phyloP scores from a whole-genome alignment of 2,329 filamentous ascomycete genomes.

The Pseudogymnoascus sp. region DNA sequence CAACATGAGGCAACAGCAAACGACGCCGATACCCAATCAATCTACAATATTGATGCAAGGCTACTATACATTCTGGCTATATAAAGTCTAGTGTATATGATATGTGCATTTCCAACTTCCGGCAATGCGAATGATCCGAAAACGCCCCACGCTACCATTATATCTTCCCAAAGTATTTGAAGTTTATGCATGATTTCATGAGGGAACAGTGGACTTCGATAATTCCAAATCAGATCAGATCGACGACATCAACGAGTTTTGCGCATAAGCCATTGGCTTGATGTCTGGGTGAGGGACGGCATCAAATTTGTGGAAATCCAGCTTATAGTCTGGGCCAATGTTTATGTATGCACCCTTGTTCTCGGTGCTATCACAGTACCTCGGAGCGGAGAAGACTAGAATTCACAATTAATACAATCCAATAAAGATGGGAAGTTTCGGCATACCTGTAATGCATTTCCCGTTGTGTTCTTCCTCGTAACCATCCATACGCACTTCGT shows the following conservation, averaged over 20 bases:
- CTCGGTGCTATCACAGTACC: constrained; percentile 95
- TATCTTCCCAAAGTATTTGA: constrained; percentile 5
- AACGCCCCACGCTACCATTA: constrained; percentile 5
- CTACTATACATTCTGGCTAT: constrained; percentile 7
- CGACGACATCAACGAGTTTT: constrained; percentile 69
- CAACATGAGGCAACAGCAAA: background rate
- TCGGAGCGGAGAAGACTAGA: constrained; percentile 88
- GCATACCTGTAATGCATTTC: constrained; percentile 77
- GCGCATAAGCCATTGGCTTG: constrained; percentile 87
- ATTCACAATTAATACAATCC: constrained; percentile 24
- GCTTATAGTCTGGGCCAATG: constrained; percentile 82
- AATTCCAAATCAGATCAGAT: constrained; percentile 47
- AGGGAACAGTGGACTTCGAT: background rate
- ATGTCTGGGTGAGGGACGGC: constrained; percentile 94
- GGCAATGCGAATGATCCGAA: constrained; percentile 6
- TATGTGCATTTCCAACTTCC: constrained; percentile 5
- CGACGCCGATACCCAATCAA: background rate
- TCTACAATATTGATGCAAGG: background rate
- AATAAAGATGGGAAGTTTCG: background rate
- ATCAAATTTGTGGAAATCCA: constrained; percentile 87
- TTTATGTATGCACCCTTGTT: constrained; percentile 99
- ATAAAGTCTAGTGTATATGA: constrained; percentile 7
- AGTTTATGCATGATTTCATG: constrained; percentile 6
- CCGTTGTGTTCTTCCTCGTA: constrained; percentile 97
- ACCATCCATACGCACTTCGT: constrained; percentile 98